Evolutionary conservation across 805 yeast species (phyloP).

Genomic region (Lipomyces spencermartinsiae): DNA sequence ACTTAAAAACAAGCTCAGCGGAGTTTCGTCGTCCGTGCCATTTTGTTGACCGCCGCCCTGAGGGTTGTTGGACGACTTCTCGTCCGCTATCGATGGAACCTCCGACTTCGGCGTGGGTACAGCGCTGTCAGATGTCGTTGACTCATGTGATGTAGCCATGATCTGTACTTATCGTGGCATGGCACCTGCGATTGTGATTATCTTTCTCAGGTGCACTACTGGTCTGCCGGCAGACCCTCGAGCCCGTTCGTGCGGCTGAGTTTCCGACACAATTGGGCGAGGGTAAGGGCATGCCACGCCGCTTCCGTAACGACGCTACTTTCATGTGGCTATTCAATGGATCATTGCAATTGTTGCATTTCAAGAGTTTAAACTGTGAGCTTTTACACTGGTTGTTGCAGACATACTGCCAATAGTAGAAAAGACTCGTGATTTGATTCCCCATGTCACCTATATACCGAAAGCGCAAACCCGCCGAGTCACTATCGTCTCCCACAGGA

Average conservation of each 20-base stretch:
- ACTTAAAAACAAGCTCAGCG: slow-evolving; percentile 75
- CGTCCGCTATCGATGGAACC: not conserved
- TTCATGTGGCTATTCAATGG: not conserved
- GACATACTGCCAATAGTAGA: not conserved
- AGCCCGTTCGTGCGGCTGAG: too few relatives aligned
- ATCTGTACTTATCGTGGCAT: not conserved
- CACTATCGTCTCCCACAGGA: not conserved
- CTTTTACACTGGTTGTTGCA: not conserved
- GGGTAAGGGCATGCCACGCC: not conserved
- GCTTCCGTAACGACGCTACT: too few relatives aligned
- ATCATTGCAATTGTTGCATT: not conserved
- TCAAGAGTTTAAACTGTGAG: not conserved
- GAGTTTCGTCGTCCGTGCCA: slow-evolving; percentile 54
- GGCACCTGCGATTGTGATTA: not conserved
- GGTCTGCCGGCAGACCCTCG: too few relatives aligned
- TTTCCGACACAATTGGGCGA: not conserved
- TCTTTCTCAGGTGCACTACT: not conserved
- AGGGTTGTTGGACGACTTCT: not conserved
- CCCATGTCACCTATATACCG: slow-evolving; percentile 21
- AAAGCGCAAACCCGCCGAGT: slow-evolving; percentile 13
- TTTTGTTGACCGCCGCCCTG: not conserved
- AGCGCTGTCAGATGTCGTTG: not conserved
- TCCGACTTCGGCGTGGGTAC: not conserved
- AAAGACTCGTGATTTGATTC: not conserved
- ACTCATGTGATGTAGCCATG: slow-evolving; percentile 1